phyloP scores from a whole-genome alignment of 2,329 filamentous ascomycete genomes.

The Helicocarpus griseus region DNA sequence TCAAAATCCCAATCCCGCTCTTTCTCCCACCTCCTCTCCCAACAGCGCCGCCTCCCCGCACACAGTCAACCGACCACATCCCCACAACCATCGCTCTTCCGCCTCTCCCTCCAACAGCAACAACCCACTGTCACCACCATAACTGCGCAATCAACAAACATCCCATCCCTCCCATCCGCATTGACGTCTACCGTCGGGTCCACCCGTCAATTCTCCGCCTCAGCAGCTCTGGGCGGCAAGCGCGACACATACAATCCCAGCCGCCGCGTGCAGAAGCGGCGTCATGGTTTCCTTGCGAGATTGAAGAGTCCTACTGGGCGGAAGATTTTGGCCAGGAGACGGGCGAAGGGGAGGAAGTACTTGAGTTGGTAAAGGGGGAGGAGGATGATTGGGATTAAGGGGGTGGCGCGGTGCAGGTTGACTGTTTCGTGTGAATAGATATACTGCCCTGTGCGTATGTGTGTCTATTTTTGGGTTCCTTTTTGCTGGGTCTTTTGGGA shows the following conservation, averaged over 20 bases:
- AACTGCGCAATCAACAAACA: background rate
- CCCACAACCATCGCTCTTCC: constrained; percentile 10
- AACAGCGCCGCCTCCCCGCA: constrained; percentile 22
- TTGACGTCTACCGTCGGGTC: background rate
- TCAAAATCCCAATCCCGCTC: constrained; percentile 21
- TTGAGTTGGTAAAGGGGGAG: constrained; percentile 39
- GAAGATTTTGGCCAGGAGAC: constrained; percentile 44
- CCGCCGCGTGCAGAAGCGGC: constrained; percentile 50
- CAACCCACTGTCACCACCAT: background rate
- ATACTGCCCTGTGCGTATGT: too few species aligned
- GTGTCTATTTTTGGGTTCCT: background rate
- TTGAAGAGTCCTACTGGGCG: constrained; percentile 44
- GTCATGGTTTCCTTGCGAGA: constrained; percentile 50
- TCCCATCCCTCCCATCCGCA: background rate
- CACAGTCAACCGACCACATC: constrained; percentile 8
- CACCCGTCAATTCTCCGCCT: constrained; percentile 34
- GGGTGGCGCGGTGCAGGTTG: background rate
- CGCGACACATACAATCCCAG: constrained; percentile 51
- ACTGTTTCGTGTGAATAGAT: too few species aligned
- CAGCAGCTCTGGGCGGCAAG: constrained; percentile 31
- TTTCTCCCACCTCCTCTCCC: constrained; percentile 32
- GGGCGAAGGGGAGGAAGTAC: constrained; percentile 43
- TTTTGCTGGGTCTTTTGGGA: too few species aligned
- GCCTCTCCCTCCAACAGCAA: constrained; percentile 6
- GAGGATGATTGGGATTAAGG: background rate